These are phyloP conservation scores for Persicaria tinctoria DNA, from an alignment of 148 eudicot species.

Conservation along the genomic window DNA sequence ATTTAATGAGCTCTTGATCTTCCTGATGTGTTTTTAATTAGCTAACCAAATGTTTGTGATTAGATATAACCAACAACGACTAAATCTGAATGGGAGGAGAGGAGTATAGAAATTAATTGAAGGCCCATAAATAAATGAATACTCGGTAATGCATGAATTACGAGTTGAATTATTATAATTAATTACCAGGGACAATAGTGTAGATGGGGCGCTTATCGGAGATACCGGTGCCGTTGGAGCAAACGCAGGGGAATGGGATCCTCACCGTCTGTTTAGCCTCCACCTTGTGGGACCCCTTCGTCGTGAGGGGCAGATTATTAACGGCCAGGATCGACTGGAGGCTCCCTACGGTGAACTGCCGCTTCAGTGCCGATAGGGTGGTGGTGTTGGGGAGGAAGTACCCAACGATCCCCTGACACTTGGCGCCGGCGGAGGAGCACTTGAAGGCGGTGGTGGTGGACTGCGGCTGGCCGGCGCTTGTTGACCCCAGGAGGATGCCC, in stretches of 20 bases:
- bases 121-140: too few species aligned
- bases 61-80: too few species aligned
- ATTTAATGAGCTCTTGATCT: too few species aligned
- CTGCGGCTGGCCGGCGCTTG: not conserved
- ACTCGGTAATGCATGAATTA: too few species aligned
- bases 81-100: too few species aligned
- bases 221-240: constrained; percentile 45
- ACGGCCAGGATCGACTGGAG: constrained; percentile 47
- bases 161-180: too few species aligned
- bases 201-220: constrained; percentile 44
- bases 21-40: too few species aligned
- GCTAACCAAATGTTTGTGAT: too few species aligned
- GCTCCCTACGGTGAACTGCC: constrained; percentile 43
- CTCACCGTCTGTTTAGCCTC: constrained; percentile 23
- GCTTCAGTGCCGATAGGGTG: constrained; percentile 33
- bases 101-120: too few species aligned
- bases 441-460: constrained; percentile 26
- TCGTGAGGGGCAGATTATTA: constrained; percentile 46
- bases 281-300: constrained; percentile 23
- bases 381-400: constrained; percentile 62
- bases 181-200: constrained; percentile 26
- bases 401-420: constrained; percentile 48
- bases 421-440: constrained; percentile 33
- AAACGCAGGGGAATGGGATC: constrained; percentile 65
- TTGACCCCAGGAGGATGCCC: not conserved